These are phyloP conservation scores for Takakia lepidozioides DNA, from an alignment of 225 moss, liverwort and hornwort species.

Conservation along the genomic window DNA sequence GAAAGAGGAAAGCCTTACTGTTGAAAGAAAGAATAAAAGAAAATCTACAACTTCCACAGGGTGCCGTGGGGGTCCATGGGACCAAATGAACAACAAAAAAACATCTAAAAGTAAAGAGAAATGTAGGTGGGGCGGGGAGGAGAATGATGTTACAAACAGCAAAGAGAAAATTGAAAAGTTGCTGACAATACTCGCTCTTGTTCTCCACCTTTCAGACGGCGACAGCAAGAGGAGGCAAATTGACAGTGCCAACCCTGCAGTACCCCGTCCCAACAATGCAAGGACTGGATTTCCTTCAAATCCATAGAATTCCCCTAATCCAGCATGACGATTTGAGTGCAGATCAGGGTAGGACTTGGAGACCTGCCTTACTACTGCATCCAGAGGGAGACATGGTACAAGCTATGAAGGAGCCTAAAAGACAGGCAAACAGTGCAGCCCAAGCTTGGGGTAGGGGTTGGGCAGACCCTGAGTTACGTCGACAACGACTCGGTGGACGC, in stretches of 20 bases:
- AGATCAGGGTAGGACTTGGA: no score
- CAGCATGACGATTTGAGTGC: no score
- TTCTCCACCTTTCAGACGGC: constrained; percentile 22
- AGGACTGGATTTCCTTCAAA: constrained; percentile 35
- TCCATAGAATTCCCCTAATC: no score
- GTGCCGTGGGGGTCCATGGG: background rate
- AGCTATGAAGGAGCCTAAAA: constrained; percentile 27
- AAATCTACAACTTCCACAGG: background rate
- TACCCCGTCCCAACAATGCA: constrained; percentile 32
- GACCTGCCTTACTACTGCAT: constrained; percentile 36
- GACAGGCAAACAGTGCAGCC: constrained; percentile 11
- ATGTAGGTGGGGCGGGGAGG: no score
- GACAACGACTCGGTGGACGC: constrained; percentile 33
- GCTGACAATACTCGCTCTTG: no score
- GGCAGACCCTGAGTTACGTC: constrained; percentile 52
- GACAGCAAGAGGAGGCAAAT: constrained; percentile 29
- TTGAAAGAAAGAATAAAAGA: no score
- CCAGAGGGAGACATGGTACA: constrained; percentile 65
- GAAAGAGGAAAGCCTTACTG: no score
- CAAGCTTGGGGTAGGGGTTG: constrained; percentile 57
- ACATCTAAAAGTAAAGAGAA: no score
- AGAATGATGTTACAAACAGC: no score
- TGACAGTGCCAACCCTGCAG: constrained; percentile 45
- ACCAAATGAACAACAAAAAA: no score
- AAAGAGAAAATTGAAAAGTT: no score